Conservation (phyloP, 1,139 yeast genomes). For the Sugiyamaella sp. region DNA sequence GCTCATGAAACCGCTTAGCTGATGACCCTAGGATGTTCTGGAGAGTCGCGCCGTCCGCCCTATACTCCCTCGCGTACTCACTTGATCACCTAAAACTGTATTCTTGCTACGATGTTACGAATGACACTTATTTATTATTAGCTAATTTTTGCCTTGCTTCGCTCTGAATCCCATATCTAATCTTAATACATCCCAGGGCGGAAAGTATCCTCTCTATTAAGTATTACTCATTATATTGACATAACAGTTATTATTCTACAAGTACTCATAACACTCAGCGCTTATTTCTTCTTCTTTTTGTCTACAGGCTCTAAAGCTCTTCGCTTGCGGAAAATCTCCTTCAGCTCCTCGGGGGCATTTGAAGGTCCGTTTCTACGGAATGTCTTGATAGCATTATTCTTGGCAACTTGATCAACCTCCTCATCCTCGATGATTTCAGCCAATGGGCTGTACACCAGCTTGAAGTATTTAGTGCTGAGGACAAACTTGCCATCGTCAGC, state of each 20-base stretch:
- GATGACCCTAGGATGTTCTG: too few relatives aligned
- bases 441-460: constrained; percentile 31
- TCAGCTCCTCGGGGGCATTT: constrained; percentile 30
- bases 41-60: too few relatives aligned
- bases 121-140: not conserved
- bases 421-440: constrained; percentile 29
- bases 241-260: constrained; percentile 15
- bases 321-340: constrained; percentile 33
- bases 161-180: not conserved
- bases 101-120: not conserved
- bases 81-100: too few relatives aligned
- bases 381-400: constrained; percentile 31
- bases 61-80: too few relatives aligned
- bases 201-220: constrained; percentile 3
- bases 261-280: not conserved
- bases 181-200: too few relatives aligned
- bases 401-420: constrained; percentile 27
- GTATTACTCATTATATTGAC: constrained; percentile 13
- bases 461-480: constrained; percentile 35
- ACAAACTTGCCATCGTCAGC: constrained; percentile 35
- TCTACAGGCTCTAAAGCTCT: constrained; percentile 28
- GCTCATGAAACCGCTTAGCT: too few relatives aligned
- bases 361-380: constrained; percentile 39
- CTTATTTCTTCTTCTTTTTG: constrained; percentile 23
- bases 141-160: not conserved